Percentiles rank a stretch among this genome's conserved stretches.
phyloP scores from a whole-genome alignment of 1,139 yeast species.

The Geotrichum histeridarum region DNA sequence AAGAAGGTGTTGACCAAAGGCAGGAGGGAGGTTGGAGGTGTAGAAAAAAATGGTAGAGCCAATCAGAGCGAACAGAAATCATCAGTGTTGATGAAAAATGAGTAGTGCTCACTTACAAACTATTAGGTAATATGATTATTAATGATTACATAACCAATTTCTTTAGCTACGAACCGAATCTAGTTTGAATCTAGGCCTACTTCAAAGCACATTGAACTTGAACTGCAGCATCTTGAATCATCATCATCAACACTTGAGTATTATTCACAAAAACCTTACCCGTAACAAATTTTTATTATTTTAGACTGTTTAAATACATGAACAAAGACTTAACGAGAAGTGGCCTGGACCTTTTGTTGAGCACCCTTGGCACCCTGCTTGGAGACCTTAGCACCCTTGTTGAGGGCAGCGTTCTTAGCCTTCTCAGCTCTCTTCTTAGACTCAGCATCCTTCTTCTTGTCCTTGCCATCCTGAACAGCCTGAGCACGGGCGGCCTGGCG shows the following conservation, averaged over 20 bases:
- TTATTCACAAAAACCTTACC: neutral
- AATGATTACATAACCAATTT: neutral
- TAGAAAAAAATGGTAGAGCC: conserved; percentile 3
- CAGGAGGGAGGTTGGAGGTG: conserved; percentile 4
- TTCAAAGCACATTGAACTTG: neutral
- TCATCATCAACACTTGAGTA: neutral
- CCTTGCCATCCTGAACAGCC: conserved; percentile 88
- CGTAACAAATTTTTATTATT: neutral
- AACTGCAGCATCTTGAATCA: neutral
- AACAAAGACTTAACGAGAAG: conserved; percentile 69
- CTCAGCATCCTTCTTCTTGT: conserved; percentile 88
- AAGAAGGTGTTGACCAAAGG: conserved; percentile 1
- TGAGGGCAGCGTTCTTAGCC: conserved; percentile 76
- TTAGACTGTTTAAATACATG: conserved; percentile 6
- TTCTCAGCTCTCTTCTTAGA: conserved; percentile 84
- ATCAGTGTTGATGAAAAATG: neutral
- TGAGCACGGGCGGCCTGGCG: conserved; percentile 97
- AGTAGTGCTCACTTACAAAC: neutral
- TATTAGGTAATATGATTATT: neutral
- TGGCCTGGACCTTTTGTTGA: conserved; percentile 70
- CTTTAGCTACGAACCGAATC: too few relatives aligned
- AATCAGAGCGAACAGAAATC: neutral
- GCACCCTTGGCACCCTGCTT: conserved; percentile 41
- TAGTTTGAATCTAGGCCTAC: too few relatives aligned
- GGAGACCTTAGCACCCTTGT: conserved; percentile 71